Percentiles rank a stretch among this genome's conserved stretches.
phyloP scores from a whole-genome alignment of 208 protist genomes.

The Trypanosoma conorhini region DNA sequence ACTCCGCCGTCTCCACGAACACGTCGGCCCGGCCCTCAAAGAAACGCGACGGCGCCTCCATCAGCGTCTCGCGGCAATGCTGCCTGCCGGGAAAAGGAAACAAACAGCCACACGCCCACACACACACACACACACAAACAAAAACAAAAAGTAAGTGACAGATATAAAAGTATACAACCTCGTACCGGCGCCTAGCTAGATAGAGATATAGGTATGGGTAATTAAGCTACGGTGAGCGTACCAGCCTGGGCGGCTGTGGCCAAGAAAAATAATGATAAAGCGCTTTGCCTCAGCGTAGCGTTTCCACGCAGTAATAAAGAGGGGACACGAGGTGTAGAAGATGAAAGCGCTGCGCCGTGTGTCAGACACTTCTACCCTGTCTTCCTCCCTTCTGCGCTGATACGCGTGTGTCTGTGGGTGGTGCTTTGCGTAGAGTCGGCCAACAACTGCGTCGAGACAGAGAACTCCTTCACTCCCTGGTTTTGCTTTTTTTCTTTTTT shows the following conservation, averaged over 20 bases:
- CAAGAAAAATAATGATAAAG: background rate
- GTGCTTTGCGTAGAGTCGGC: background rate
- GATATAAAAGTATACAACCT: background rate
- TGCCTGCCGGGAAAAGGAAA: background rate
- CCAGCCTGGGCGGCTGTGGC: background rate
- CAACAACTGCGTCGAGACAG: background rate
- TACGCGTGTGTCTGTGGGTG: background rate
- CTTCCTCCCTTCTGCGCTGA: background rate
- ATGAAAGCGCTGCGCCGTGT: background rate
- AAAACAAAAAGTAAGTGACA: conserved; percentile 16
- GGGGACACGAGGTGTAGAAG: background rate
- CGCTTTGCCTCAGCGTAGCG: background rate
- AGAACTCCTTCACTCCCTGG: background rate
- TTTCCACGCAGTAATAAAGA: background rate
- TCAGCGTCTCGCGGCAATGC: background rate
- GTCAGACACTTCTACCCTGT: background rate
- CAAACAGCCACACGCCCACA: background rate
- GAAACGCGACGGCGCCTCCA: background rate
- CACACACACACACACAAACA: background rate
- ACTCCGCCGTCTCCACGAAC: background rate
- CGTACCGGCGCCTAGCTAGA: background rate
- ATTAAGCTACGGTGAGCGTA: background rate
- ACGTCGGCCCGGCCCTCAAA: background rate
- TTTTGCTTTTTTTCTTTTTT: background rate
- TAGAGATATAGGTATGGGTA: conserved; percentile 20